These are phyloP conservation scores for Tinospora cordifolia DNA, from an alignment of 164 flowering plant species.

Conservation along the genomic window DNA sequence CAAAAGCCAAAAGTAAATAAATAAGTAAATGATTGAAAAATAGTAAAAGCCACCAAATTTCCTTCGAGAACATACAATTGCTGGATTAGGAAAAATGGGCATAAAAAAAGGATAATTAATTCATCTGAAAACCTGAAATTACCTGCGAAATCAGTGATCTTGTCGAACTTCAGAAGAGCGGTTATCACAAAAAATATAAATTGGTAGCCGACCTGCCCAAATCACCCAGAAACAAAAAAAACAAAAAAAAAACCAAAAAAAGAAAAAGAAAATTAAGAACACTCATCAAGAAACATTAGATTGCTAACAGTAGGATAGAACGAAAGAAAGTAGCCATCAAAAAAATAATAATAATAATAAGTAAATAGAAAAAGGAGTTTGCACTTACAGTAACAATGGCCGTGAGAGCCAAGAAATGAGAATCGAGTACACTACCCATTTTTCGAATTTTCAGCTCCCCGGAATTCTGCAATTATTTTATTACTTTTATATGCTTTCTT, in stretches of 20 bases:
- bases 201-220: constrained; percentile 69
- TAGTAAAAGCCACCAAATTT: background rate
- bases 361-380: background rate
- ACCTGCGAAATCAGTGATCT: constrained; percentile 95
- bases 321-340: too few relatives aligned
- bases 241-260: background rate
- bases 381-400: constrained; percentile 42
- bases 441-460: background rate
- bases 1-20: background rate
- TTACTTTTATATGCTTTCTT: background rate
- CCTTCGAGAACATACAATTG: background rate
- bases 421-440: constrained; percentile 76
- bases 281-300: too few relatives aligned
- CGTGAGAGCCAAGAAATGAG: constrained; percentile 82
- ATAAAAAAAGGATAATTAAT: background rate
- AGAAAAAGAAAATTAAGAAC: background rate
- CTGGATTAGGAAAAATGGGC: background rate
- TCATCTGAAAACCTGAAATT: constrained; percentile 1
- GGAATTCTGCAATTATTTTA: background rate
- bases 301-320: too few relatives aligned
- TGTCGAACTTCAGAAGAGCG: constrained; percentile 79
- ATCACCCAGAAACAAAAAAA: background rate
- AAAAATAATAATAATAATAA: background rate
- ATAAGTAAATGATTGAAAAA: too few relatives aligned
- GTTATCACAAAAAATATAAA: constrained; percentile 73